A percentile compares a stretch with the other conserved stretches of the same genome.
These are phyloP conservation scores for Xylaria flabelliformis DNA, from an alignment of 495 filamentous ascomycete species.

Conservation along the genomic window DNA sequence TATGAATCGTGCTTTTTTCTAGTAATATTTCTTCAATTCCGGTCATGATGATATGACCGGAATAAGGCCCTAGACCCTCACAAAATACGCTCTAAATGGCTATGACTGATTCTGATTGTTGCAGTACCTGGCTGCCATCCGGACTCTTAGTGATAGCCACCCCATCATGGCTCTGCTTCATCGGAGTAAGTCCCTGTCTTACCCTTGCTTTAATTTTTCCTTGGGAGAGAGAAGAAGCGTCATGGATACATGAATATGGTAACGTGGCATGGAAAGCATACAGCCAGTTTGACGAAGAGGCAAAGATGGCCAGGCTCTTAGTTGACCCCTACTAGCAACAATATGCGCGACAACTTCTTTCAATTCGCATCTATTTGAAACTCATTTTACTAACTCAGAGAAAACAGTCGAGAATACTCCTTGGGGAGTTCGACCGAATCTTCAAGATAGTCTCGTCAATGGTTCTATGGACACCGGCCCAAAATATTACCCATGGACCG, in stretches of 20 bases:
- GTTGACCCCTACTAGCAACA: background rate
- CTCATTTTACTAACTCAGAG: slow-evolving; percentile 26
- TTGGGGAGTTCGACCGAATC: slow-evolving; percentile 38
- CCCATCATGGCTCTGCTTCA: slow-evolving; percentile 38
- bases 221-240: background rate
- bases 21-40: too few relatives aligned
- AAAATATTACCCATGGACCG: slow-evolving; percentile 23
- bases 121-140: slow-evolving; percentile 40
- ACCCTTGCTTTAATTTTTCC: background rate
- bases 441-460: slow-evolving; percentile 33
- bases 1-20: too few relatives aligned
- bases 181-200: slow-evolving; percentile 36
- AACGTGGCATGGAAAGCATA: background rate
- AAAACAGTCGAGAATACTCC: slow-evolving; percentile 38
- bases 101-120: too few relatives aligned
- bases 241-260: background rate
- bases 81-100: too few relatives aligned
- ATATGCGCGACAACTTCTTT: background rate
- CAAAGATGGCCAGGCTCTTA: background rate
- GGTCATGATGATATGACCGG: too few relatives aligned
- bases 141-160: slow-evolving; percentile 42
- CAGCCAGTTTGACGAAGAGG: background rate
- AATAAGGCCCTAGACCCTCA: too few relatives aligned
- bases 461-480: slow-evolving; percentile 28
- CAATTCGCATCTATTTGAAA: background rate